Conservation (phyloP, 495 filamentous ascomycete species). For the Podospora fimiseda region DNA sequence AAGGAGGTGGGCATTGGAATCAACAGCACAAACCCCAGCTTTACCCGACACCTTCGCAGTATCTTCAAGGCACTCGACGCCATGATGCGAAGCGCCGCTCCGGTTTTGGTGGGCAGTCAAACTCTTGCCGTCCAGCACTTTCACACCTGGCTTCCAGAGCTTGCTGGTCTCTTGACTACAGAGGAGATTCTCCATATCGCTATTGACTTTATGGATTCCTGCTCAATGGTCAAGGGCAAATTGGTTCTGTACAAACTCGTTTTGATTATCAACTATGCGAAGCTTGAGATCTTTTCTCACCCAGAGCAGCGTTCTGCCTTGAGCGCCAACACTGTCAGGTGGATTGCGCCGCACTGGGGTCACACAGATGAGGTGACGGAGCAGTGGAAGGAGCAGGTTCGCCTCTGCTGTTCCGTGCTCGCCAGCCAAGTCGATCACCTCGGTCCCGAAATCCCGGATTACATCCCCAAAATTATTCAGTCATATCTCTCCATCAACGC, state of each 20-base stretch:
- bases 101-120: slow-evolving; percentile 84
- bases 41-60: slow-evolving; percentile 73
- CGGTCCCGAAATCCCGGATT: slow-evolving; percentile 73
- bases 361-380: slow-evolving; percentile 62
- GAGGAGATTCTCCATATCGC: slow-evolving; percentile 88
- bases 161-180: slow-evolving; percentile 64
- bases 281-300: slow-evolving; percentile 68
- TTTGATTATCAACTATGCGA: slow-evolving; percentile 82
- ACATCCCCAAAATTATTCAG: slow-evolving; percentile 83
- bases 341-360: slow-evolving; percentile 95
- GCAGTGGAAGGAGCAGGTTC: slow-evolving; percentile 89
- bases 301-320: slow-evolving; percentile 66
- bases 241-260: slow-evolving; percentile 90
- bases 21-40: slow-evolving; percentile 65
- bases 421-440: slow-evolving; percentile 73
- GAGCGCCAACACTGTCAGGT: slow-evolving; percentile 75
- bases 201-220: slow-evolving; percentile 89
- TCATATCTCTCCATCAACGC: slow-evolving; percentile 76
- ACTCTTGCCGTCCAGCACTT: slow-evolving; percentile 95
- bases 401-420: slow-evolving; percentile 84
- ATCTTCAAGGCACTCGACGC: slow-evolving; percentile 86
- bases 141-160: slow-evolving; percentile 90
- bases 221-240: slow-evolving; percentile 81
- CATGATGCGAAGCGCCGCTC: slow-evolving; percentile 80
- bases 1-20: slow-evolving; percentile 90